A percentile compares a stretch with the other conserved stretches of the same genome.
Conservation (phyloP, 116 monocot genomes). For the Papilionanthe hybrid region DNA sequence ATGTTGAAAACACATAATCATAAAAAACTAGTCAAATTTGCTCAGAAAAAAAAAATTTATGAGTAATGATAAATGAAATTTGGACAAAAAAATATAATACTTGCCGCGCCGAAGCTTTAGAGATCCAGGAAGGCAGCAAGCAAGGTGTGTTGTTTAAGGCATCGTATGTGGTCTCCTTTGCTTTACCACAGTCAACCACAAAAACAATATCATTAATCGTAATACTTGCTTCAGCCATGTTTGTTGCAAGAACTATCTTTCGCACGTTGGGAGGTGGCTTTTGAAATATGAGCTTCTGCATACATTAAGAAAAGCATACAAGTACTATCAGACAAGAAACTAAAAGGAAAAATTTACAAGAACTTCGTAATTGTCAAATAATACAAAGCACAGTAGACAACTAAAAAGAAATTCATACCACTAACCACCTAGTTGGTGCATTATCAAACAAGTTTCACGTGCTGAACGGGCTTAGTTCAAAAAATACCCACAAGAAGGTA, state of each 20-base stretch:
- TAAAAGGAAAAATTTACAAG: neutral
- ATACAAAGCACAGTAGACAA: neutral
- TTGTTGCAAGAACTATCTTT: constrained; percentile 97
- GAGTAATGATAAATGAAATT: neutral
- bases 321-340: neutral
- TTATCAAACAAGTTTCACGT: neutral
- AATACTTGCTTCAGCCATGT: constrained; percentile 99
- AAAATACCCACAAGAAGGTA: neutral
- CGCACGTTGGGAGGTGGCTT: constrained; percentile 84
- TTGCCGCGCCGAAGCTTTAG: constrained; percentile 97
- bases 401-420: neutral
- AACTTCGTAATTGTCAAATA: neutral
- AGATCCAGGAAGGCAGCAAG: constrained; percentile 97
- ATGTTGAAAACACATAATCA: neutral
- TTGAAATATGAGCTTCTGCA: constrained; percentile 97
- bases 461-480: neutral
- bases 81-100: constrained; percentile 33
- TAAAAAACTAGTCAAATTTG: neutral
- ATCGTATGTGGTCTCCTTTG: constrained; percentile 98
- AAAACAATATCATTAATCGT: constrained; percentile 99
- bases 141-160: constrained; percentile 99
- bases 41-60: neutral
- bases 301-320: neutral
- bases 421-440: neutral
- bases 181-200: constrained; percentile 99